Percentiles rank a stretch among this genome's conserved stretches.
Conservation (phyloP, 345 rosid genomes). For the Excoecaria agallocha region DNA sequence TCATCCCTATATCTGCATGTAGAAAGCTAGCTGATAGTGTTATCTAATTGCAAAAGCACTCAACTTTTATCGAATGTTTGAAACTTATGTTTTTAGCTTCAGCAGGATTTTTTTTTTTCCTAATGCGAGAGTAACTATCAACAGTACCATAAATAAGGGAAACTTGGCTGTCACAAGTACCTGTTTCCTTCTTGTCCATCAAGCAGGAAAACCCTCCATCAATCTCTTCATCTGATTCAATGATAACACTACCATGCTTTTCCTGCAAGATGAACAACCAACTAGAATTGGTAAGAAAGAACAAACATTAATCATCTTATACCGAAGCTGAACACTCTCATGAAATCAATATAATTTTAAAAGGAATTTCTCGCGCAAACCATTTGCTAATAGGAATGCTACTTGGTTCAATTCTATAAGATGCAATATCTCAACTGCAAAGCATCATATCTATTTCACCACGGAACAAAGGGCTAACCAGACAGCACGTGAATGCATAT, state of each 20-base stretch:
- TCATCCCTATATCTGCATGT: neutral
- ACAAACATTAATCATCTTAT: neutral
- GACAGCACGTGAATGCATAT: neutral
- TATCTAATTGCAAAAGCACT: neutral
- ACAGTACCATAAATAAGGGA: neutral
- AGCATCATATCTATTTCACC: neutral
- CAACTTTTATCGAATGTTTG: neutral
- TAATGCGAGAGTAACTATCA: neutral
- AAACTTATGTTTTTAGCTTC: neutral
- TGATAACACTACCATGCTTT: constrained; percentile 36
- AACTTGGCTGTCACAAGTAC: constrained; percentile 28
- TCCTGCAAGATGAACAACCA: constrained; percentile 38
- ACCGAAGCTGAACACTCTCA: neutral
- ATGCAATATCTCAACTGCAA: neutral
- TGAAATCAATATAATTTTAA: neutral
- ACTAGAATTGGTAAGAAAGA: constrained; percentile 1
- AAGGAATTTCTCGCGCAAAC: neutral
- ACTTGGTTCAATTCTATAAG: neutral
- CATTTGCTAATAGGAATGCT: neutral
- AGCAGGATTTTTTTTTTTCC: neutral
- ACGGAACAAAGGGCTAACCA: neutral
- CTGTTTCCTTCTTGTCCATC: constrained; percentile 51
- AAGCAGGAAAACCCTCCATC: constrained; percentile 73
- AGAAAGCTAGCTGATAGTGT: neutral
- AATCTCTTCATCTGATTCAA: constrained; percentile 81